phyloP scores from a whole-genome alignment of 371 early-diverging fungal species.

The Mortierella sp. region DNA sequence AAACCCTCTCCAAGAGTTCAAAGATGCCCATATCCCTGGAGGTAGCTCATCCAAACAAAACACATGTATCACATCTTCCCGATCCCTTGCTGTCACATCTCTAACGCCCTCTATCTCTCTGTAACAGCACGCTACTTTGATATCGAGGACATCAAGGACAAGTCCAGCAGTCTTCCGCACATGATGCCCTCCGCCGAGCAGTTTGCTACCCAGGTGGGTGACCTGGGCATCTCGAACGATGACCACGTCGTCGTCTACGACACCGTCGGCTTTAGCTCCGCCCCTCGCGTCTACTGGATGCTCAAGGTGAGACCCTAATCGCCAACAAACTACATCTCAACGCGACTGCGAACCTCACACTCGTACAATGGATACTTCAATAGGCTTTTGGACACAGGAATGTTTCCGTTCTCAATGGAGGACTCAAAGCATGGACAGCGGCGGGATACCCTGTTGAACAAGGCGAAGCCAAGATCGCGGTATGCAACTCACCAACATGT shows the following conservation, averaged over 20 bases:
- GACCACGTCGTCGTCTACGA: slow-evolving; percentile 87
- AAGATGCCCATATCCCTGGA: slow-evolving; percentile 58
- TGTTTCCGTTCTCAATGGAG: slow-evolving; percentile 90
- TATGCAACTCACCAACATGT: not conserved
- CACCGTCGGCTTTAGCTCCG: slow-evolving; percentile 72
- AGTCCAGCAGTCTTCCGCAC: slow-evolving; percentile 73
- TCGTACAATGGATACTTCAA: not conserved
- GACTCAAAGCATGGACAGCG: slow-evolving; percentile 82
- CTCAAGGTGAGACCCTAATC: slow-evolving; percentile 63
- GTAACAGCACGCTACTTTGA: slow-evolving; percentile 77
- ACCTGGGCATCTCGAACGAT: slow-evolving; percentile 73
- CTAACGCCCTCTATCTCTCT: not conserved
- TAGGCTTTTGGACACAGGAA: slow-evolving; percentile 85
- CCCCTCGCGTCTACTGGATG: slow-evolving; percentile 86
- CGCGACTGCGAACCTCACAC: too few species aligned
- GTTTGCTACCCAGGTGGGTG: slow-evolving; percentile 72
- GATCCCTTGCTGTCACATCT: too few species aligned
- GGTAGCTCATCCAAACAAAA: slow-evolving; percentile 32
- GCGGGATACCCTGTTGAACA: slow-evolving; percentile 64
- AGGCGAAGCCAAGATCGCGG: slow-evolving; percentile 51
- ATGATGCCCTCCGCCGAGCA: slow-evolving; percentile 77
- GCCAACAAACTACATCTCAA: too few species aligned
- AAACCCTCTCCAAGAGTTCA: slow-evolving; percentile 70
- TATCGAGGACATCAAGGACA: slow-evolving; percentile 80
- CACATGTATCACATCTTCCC: too few species aligned